phyloP scores from a whole-genome alignment of 1,284 basidiomycete genomes.

The Ceraceosorus bombacis region DNA sequence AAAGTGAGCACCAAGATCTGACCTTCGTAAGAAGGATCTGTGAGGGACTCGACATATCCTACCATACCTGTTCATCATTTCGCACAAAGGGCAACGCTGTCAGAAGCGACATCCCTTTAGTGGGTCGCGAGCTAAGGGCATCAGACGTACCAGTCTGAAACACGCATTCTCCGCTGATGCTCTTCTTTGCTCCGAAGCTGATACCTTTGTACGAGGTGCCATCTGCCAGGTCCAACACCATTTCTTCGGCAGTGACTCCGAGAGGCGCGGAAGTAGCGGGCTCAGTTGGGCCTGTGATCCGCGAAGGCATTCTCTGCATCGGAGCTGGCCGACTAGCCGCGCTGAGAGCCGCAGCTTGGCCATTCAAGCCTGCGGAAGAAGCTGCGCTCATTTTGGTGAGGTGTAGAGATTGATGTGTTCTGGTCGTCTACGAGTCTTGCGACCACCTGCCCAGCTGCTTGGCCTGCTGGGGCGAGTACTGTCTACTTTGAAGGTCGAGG shows the following conservation, averaged over 20 bases:
- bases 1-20: slow-evolving; percentile 97
- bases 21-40: slow-evolving; percentile 96
- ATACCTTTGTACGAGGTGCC: slow-evolving; percentile 81
- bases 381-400: too few species aligned
- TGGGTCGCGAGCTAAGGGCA: neutral
- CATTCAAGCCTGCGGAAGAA: too few species aligned
- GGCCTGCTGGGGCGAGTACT: too few species aligned
- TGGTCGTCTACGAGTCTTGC: too few species aligned
- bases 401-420: too few species aligned
- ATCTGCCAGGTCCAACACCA: slow-evolving; percentile 83
- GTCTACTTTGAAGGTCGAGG: too few species aligned
- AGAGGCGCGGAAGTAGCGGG: slow-evolving; percentile 21
- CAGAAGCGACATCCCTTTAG: neutral
- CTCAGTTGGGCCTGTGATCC: slow-evolving; percentile 7
- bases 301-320: slow-evolving; percentile 9
- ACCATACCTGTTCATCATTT: slow-evolving; percentile 60
- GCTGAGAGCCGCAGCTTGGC: too few species aligned
- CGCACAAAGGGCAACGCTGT: neutral
- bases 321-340: neutral
- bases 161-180: slow-evolving; percentile 93
- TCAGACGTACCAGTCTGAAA: slow-evolving; percentile 86
- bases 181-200: slow-evolving; percentile 90
- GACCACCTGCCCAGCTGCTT: too few species aligned
- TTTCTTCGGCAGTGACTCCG: slow-evolving; percentile 36
- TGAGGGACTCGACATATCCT: slow-evolving; percentile 95